These are phyloP conservation scores for Pseudomassariella vexata DNA, from an alignment of 2,329 filamentous ascomycete genomes.

Conservation along the genomic window DNA sequence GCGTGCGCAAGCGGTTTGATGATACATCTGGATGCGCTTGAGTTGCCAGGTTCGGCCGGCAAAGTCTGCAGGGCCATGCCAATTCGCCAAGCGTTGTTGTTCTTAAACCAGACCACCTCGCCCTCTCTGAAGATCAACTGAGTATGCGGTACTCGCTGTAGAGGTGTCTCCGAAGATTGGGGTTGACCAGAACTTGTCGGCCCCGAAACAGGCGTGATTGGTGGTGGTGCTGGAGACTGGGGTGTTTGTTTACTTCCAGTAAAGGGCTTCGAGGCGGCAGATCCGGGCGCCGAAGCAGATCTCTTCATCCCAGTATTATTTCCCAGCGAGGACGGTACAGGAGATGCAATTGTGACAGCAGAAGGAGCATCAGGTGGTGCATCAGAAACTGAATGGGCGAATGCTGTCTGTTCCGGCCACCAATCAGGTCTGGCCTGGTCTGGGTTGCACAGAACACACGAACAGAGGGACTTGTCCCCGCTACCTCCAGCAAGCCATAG, in stretches of 20 bases:
- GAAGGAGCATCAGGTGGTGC: too few relatives aligned
- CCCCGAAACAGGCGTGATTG: too few relatives aligned
- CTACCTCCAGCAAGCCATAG: constrained; percentile 9
- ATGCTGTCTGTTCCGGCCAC: constrained; percentile 4
- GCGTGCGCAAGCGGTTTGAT: constrained; percentile 25
- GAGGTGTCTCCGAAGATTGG: too few relatives aligned
- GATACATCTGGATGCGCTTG: constrained; percentile 3
- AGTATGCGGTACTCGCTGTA: constrained; percentile 8
- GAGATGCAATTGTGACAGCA: too few relatives aligned
- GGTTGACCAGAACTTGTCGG: too few relatives aligned
- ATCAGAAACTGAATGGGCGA: too few relatives aligned
- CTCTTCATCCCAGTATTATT: too few relatives aligned
- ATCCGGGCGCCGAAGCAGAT: too few relatives aligned
- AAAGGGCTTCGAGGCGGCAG: too few relatives aligned
- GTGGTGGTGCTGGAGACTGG: too few relatives aligned
- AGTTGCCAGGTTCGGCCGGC: background rate
- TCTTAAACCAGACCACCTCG: constrained; percentile 46
- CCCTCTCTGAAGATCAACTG: constrained; percentile 41
- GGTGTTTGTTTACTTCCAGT: too few relatives aligned
- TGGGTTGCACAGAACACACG: constrained; percentile 9
- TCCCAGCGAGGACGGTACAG: too few relatives aligned
- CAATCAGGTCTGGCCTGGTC: constrained; percentile 5
- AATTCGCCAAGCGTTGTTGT: constrained; percentile 40
- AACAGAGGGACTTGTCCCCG: constrained; percentile 5
- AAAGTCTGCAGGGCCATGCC: constrained; percentile 31